These are phyloP conservation scores for Crithidia fasciculata DNA, from an alignment of 208 protist species.

Conservation along the genomic window DNA sequence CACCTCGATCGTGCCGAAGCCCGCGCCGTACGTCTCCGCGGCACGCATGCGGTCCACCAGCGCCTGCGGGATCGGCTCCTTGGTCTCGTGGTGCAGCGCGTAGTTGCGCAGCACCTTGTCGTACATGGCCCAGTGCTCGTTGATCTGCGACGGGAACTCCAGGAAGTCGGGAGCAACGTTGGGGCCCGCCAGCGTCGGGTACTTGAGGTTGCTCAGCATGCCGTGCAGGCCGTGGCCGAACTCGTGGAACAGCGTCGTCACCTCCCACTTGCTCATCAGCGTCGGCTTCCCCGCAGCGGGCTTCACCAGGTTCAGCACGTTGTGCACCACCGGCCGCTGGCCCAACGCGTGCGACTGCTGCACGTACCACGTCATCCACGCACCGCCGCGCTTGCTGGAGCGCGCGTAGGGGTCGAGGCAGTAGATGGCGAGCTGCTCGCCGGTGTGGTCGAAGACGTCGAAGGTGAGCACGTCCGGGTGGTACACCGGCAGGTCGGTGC, in stretches of 20 bases:
- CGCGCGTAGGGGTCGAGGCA: slow-evolving; percentile 56
- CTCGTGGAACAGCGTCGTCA: slow-evolving; percentile 72
- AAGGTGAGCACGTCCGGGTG: slow-evolving; percentile 46
- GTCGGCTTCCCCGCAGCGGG: slow-evolving; percentile 49
- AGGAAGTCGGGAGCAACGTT: slow-evolving; percentile 73
- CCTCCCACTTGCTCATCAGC: slow-evolving; percentile 54
- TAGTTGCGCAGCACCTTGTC: slow-evolving; percentile 49
- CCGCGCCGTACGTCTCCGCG: slow-evolving; percentile 33
- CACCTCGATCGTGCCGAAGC: slow-evolving; percentile 56
- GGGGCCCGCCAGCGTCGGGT: slow-evolving; percentile 57
- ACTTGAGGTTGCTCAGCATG: slow-evolving; percentile 57
- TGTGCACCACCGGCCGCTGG: slow-evolving; percentile 52
- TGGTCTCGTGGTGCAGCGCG: slow-evolving; percentile 60
- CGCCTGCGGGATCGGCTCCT: slow-evolving; percentile 45
- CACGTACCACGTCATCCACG: slow-evolving; percentile 65
- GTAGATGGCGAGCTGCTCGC: slow-evolving; percentile 43
- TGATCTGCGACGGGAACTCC: slow-evolving; percentile 84
- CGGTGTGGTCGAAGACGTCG: slow-evolving; percentile 44
- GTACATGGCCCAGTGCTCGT: slow-evolving; percentile 73
- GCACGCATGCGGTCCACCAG: slow-evolving; percentile 54
- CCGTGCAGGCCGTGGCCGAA: slow-evolving; percentile 79
- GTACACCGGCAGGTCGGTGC: slow-evolving; percentile 56
- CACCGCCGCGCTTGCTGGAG: slow-evolving; percentile 51
- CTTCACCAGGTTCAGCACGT: slow-evolving; percentile 64
- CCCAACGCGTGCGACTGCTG: slow-evolving; percentile 25